Percentiles rank a stretch among this genome's conserved stretches.
These are phyloP conservation scores for Pyrus communis DNA, from an alignment of 306 rosid species.

Conservation along the genomic window DNA sequence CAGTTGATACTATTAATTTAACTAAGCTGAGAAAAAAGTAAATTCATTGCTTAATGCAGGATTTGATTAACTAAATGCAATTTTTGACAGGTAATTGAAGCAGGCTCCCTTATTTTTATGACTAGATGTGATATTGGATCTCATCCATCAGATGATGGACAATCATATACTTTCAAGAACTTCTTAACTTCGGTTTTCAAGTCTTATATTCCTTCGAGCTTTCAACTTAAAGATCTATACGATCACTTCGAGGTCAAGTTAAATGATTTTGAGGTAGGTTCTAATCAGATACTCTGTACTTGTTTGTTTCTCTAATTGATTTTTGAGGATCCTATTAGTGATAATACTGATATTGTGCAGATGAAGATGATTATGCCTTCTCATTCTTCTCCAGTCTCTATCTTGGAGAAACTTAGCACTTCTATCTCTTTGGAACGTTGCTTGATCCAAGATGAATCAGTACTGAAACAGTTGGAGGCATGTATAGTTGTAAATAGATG, in stretches of 20 bases:
- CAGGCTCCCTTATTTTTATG: conserved; percentile 39
- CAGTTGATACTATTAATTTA: not conserved
- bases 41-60: not conserved
- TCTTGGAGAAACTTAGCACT: conserved; percentile 51
- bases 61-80: not conserved
- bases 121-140: conserved; percentile 33
- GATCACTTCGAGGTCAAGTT: conserved; percentile 55
- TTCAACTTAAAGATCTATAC: conserved; percentile 52
- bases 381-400: conserved; percentile 35
- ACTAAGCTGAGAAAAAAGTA: not conserved
- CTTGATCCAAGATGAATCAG: conserved; percentile 59
- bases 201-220: conserved; percentile 17
- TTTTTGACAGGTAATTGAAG: conserved; percentile 46
- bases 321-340: conserved; percentile 13
- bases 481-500: not conserved
- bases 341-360: conserved; percentile 28
- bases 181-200: conserved; percentile 34
- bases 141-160: conserved; percentile 31
- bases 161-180: conserved; percentile 26
- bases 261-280: conserved; percentile 60
- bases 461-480: conserved; percentile 77
- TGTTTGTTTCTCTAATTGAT: not conserved
- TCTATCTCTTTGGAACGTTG: conserved; percentile 49
- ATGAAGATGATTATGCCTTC: conserved; percentile 39
- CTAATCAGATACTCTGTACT: conserved; percentile 8